Evolutionary conservation across 306 rosid species (phyloP).

Genomic region (Sophora flavescens): DNA sequence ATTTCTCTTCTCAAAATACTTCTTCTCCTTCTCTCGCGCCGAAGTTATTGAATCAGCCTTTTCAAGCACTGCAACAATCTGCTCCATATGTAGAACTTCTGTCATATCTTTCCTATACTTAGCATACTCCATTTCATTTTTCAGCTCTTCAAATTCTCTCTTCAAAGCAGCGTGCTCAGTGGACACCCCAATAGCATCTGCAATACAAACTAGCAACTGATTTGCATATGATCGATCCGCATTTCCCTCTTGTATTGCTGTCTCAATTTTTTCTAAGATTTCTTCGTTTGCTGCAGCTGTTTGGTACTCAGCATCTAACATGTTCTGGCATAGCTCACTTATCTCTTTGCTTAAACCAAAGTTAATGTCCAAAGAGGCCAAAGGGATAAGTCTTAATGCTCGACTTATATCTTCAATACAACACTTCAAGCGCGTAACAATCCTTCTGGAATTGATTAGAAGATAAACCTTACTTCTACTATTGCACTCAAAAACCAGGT

Average conservation of each 20-base stretch:
- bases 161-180: constrained; percentile 49
- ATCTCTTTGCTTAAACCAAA: constrained; percentile 46
- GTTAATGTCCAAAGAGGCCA: constrained; percentile 50
- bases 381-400: constrained; percentile 55
- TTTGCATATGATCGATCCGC: constrained; percentile 41
- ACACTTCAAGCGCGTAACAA: constrained; percentile 51
- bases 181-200: constrained; percentile 60
- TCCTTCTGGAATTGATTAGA: constrained; percentile 56
- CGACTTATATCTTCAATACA: constrained; percentile 56
- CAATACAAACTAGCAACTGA: constrained; percentile 51
- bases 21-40: constrained; percentile 52
- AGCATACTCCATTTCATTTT: constrained; percentile 53
- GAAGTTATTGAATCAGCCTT: constrained; percentile 56
- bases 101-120: constrained; percentile 48
- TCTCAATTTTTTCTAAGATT: constrained; percentile 56
- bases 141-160: constrained; percentile 59
- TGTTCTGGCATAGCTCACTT: constrained; percentile 55
- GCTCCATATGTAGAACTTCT: constrained; percentile 61
- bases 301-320: constrained; percentile 54
- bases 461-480: constrained; percentile 61
- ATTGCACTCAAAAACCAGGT: constrained; percentile 58
- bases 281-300: constrained; percentile 52
- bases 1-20: constrained; percentile 55
- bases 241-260: constrained; percentile 52
- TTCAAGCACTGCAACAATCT: constrained; percentile 54